Evolutionary conservation across 2,329 filamentous ascomycete species (phyloP), one percentile per base, ranked within the genome.

Genomic region (Xylaria arbuscula): DNA sequence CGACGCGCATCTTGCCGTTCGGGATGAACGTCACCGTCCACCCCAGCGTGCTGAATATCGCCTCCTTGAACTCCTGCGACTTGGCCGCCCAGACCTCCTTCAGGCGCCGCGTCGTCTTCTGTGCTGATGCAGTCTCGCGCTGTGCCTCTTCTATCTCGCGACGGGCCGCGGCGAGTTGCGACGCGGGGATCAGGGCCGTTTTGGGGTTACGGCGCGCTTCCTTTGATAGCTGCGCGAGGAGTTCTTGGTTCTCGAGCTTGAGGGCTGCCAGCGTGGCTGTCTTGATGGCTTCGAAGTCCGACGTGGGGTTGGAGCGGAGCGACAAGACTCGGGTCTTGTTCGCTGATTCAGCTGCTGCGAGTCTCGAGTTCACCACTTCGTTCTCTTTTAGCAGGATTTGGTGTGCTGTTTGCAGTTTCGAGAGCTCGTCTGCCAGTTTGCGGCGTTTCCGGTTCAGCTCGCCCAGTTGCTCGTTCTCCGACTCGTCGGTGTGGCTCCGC

Each of bases 1-100:
- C 97, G 24, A 98, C 93, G 38, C 93, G 91, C 81, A 98, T 97
- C 76, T 97, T 95, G 50, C 96, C 96, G 79, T 97, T 97, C n/a
- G 94, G 94, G 78, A 98, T 91, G 79, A 99, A 98, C 38, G 96
- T 94, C 13, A 98, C 89, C 62, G 95, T 95, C 92, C 94, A 99
- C 0, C 96, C 96, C 0, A 99, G 86, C 0, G 97, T 91, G 22
- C 90, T 93, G 71, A 94, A 94, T 67, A 99, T 94, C 38, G 94
- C 93, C 81, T 98, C 94, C 58, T 97, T 93, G 83, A 99, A 98
- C 81, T 99, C 96, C 75, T 92, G 89, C 0, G 92, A 94, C 80
- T 98, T 99, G 73, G 92, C 88, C 0, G 89, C 89, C 92, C 93
- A 99, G 66, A 98, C 96, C 77, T 98, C 92, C 75, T 97, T 97